Conservation (phyloP, 805 yeast genomes). For the Komagataella phaffii region DNA sequence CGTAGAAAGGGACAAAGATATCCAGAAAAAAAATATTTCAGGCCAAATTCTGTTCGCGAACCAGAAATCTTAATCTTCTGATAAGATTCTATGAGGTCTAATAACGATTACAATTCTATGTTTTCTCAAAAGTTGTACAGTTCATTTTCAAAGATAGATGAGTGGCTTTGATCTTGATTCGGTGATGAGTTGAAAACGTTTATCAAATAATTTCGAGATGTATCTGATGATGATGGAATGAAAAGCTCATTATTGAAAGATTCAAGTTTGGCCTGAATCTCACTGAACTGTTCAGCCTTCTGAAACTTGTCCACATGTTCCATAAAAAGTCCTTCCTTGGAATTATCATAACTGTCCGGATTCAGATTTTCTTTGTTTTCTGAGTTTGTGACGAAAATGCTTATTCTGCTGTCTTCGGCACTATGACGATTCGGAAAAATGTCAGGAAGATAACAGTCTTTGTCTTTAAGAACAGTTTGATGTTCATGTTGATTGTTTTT, state of each 20-base stretch:
- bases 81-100: background rate
- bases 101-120: background rate
- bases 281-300: background rate
- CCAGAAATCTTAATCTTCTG: background rate
- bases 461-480: background rate
- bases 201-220: background rate
- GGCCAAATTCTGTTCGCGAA: background rate
- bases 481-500: background rate
- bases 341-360: background rate
- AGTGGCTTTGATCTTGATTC: background rate
- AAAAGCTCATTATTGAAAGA: background rate
- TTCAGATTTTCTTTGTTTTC: background rate
- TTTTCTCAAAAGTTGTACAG: background rate
- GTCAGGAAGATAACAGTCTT: background rate
- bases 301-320: background rate
- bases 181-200: background rate
- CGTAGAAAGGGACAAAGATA: background rate
- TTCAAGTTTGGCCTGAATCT: background rate
- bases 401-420: background rate
- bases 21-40: background rate
- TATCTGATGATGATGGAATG: background rate
- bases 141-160: background rate
- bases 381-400: background rate
- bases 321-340: background rate
- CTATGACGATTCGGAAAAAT: background rate